A percentile compares a stretch with the other conserved stretches of the same genome.
These are phyloP conservation scores for Diaporthe amygdali DNA, from an alignment of 2,329 filamentous ascomycete species.

Conservation along the genomic window DNA sequence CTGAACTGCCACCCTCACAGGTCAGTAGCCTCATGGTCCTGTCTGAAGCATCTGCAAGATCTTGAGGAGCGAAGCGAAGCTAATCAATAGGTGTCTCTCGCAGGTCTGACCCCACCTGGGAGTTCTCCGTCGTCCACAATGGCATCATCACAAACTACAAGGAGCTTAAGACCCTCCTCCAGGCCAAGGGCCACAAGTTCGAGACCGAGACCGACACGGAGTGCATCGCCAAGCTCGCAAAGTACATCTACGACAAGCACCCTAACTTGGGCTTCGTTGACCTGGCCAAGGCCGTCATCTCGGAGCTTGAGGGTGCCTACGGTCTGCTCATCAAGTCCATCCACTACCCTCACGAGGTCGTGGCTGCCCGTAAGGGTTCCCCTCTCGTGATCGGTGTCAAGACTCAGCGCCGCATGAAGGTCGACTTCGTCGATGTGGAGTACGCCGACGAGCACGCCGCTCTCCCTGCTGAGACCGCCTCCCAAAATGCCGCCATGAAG, in stretches of 20 bases:
- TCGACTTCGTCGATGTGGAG: conserved; percentile 99
- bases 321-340: conserved; percentile 97
- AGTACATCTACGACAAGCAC: conserved; percentile 97
- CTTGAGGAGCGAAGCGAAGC: neutral
- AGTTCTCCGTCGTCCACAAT: conserved; percentile 98
- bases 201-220: conserved; percentile 99
- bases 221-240: conserved; percentile 98
- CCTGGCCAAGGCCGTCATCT: conserved; percentile 95
- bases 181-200: conserved; percentile 95
- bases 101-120: conserved; percentile 92
- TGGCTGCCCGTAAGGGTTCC: conserved; percentile 97
- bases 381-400: conserved; percentile 96
- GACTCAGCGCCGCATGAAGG: conserved; percentile 99
- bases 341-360: conserved; percentile 96
- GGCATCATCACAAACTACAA: conserved; percentile 99
- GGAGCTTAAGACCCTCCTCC: conserved; percentile 92
- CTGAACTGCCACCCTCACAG: conserved; percentile 98
- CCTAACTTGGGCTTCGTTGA: conserved; percentile 95
- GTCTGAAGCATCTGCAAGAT: neutral
- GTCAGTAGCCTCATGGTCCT: conserved; percentile 55
- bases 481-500: conserved; percentile 96
- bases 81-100: neutral
- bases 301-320: conserved; percentile 97
- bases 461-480: conserved; percentile 90
- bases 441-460: conserved; percentile 85